Conservation (phyloP, 495 filamentous ascomycete species). For the Xylaria sp. region DNA sequence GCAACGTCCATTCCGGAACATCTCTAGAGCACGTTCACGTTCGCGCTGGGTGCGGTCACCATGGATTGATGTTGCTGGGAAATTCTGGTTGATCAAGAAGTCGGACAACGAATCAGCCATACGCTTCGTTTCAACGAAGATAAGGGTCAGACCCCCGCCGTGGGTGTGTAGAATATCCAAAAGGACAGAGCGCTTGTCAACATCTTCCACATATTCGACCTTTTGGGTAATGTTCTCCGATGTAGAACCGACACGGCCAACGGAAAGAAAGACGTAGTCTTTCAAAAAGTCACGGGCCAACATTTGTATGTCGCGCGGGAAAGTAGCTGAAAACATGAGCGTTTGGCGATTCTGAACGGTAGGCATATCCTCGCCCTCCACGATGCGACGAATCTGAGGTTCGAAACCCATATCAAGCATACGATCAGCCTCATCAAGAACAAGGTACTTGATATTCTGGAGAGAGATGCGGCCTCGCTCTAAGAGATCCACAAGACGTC, state of each 20-base stretch:
- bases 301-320: slow-evolving; percentile 99
- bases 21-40: slow-evolving; percentile 95
- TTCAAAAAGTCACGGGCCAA: slow-evolving; percentile 96
- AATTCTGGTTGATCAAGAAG: slow-evolving; percentile 96
- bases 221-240: slow-evolving; percentile 99
- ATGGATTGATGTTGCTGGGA: slow-evolving; percentile 98
- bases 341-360: slow-evolving; percentile 84
- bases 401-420: slow-evolving; percentile 99
- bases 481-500: slow-evolving; percentile 95
- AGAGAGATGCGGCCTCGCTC: slow-evolving; percentile 98
- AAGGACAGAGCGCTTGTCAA: slow-evolving; percentile 96
- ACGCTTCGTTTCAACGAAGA: slow-evolving; percentile 99
- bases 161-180: slow-evolving; percentile 97
- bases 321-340: slow-evolving; percentile 99
- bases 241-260: slow-evolving; percentile 98
- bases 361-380: slow-evolving; percentile 98
- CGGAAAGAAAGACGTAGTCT: slow-evolving; percentile 98
- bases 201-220: slow-evolving; percentile 96
- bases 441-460: slow-evolving; percentile 97
- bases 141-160: slow-evolving; percentile 87
- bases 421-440: slow-evolving; percentile 98
- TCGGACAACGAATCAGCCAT: slow-evolving; percentile 98
- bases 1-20: slow-evolving; percentile 94
- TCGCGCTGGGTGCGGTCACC: slow-evolving; percentile 98
- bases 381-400: slow-evolving; percentile 97